Evolutionary conservation across 2,329 filamentous ascomycete genomes (phyloP).

Genomic region (Arthrobotrys sinensis): DNA sequence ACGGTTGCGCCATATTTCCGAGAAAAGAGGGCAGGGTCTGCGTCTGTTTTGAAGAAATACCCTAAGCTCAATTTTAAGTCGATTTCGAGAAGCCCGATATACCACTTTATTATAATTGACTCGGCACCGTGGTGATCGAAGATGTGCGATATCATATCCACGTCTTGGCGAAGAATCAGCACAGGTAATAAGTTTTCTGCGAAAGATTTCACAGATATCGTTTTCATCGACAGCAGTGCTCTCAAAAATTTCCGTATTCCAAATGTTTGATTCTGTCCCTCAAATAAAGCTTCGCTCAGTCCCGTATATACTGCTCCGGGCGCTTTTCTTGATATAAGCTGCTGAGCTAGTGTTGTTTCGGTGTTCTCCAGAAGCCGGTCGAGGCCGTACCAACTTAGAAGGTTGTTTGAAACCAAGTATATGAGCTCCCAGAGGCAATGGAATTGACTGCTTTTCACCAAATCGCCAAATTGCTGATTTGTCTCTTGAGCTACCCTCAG

Average conservation of each 20-base stretch:
- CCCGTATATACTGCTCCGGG: too few relatives aligned
- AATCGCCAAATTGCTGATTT: not conserved
- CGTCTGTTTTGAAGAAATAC: slow-evolving; percentile 18
- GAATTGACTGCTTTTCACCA: not conserved
- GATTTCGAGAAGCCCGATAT: slow-evolving; percentile 23
- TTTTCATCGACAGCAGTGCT: slow-evolving; percentile 11
- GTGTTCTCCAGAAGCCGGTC: slow-evolving; percentile 1
- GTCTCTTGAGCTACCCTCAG: not conserved
- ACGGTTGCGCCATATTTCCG: not conserved
- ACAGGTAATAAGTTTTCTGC: slow-evolving; percentile 23
- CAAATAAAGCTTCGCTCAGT: too few relatives aligned
- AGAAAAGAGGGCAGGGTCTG: not conserved
- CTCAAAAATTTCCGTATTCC: not conserved
- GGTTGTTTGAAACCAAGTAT: slow-evolving; percentile 18
- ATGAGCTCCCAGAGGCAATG: not conserved
- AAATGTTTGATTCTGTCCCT: too few relatives aligned
- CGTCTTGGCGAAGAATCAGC: slow-evolving; percentile 24
- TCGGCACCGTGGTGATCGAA: not conserved
- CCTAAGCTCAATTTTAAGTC: not conserved
- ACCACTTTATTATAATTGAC: slow-evolving; percentile 15
- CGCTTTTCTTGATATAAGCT: not conserved
- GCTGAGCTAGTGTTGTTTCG: not conserved
- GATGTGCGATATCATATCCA: slow-evolving; percentile 29
- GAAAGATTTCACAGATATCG: not conserved
- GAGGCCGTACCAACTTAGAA: not conserved